phyloP scores from a whole-genome alignment of 1,284 basidiomycete species.

The Moesziomyces sp. region DNA sequence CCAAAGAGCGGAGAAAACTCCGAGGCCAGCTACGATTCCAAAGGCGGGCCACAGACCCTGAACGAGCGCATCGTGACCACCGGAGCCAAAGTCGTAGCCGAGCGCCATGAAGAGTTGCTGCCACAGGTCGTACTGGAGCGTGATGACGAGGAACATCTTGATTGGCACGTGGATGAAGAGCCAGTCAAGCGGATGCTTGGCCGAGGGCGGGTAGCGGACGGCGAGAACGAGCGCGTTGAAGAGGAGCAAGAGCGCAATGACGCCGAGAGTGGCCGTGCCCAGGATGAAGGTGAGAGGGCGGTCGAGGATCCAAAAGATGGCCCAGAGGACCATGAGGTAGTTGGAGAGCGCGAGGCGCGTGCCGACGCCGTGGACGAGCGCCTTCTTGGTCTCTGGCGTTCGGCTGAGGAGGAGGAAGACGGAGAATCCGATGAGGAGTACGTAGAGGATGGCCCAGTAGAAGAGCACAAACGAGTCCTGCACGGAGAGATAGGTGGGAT shows the following conservation, averaged over 20 bases:
- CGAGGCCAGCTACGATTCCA: constrained; percentile 47
- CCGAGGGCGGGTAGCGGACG: constrained; percentile 62
- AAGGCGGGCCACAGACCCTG: constrained; percentile 58
- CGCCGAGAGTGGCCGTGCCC: constrained; percentile 47
- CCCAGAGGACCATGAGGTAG: constrained; percentile 84
- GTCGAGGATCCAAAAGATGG: constrained; percentile 77
- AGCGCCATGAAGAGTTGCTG: constrained; percentile 71
- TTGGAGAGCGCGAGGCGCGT: constrained; percentile 81
- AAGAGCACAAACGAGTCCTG: constrained; percentile 74
- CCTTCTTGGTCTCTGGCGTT: constrained; percentile 79
- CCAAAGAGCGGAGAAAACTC: constrained; percentile 54
- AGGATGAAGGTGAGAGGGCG: constrained; percentile 48
- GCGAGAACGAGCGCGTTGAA: constrained; percentile 54
- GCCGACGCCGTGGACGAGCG: constrained; percentile 75
- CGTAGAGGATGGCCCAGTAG: constrained; percentile 73
- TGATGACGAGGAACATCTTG: constrained; percentile 70
- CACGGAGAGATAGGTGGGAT: constrained; percentile 80
- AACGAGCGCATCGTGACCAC: constrained; percentile 31
- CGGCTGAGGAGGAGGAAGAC: constrained; percentile 77
- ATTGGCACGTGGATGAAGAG: constrained; percentile 71
- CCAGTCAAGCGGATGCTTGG: constrained; percentile 70
- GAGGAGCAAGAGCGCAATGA: constrained; percentile 52
- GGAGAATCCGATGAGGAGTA: constrained; percentile 80
- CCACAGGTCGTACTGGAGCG: constrained; percentile 70
- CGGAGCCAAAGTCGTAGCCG: constrained; percentile 67